These are phyloP conservation scores for Aspergillus unguis DNA, from an alignment of 2,329 filamentous ascomycete genomes.

Conservation along the genomic window DNA sequence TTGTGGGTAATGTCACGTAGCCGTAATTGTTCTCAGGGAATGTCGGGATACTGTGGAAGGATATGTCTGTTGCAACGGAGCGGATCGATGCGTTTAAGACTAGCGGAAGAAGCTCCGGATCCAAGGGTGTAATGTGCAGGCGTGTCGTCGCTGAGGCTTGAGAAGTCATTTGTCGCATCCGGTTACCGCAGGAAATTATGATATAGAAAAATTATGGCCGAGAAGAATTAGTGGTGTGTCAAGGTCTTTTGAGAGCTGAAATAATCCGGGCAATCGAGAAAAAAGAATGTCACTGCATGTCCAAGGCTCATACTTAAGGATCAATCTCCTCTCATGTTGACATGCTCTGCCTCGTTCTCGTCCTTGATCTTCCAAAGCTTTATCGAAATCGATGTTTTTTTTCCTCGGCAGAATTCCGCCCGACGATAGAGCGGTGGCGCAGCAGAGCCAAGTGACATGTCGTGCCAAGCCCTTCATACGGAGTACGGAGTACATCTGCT, in stretches of 20 bases:
- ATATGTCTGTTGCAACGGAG: constrained; percentile 70
- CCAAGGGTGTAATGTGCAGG: constrained; percentile 87
- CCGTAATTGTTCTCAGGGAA: constrained; percentile 91
- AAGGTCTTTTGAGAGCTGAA: neutral
- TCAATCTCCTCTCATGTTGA: neutral
- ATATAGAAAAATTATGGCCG: neutral
- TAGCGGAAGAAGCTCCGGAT: constrained; percentile 66
- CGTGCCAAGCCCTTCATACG: constrained; percentile 7
- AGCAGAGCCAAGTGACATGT: constrained; percentile 11
- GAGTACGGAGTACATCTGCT: neutral
- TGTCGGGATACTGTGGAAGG: constrained; percentile 80
- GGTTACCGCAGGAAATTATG: neutral
- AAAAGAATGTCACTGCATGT: neutral
- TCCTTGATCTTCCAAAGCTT: neutral
- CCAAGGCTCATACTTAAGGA: too few species aligned
- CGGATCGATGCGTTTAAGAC: constrained; percentile 68
- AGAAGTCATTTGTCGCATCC: constrained; percentile 20
- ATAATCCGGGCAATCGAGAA: neutral
- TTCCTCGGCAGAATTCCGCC: constrained; percentile 3
- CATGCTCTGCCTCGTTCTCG: too few species aligned
- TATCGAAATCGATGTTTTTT: neutral
- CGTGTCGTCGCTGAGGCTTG: constrained; percentile 42
- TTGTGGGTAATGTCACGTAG: constrained; percentile 75
- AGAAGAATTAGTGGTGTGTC: neutral
- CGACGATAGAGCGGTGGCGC: constrained; percentile 12